Evolutionary conservation across 2,329 filamentous ascomycete genomes (phyloP), one percentile per base, ranked within the genome.

Genomic region (Colletotrichum filicis): DNA sequence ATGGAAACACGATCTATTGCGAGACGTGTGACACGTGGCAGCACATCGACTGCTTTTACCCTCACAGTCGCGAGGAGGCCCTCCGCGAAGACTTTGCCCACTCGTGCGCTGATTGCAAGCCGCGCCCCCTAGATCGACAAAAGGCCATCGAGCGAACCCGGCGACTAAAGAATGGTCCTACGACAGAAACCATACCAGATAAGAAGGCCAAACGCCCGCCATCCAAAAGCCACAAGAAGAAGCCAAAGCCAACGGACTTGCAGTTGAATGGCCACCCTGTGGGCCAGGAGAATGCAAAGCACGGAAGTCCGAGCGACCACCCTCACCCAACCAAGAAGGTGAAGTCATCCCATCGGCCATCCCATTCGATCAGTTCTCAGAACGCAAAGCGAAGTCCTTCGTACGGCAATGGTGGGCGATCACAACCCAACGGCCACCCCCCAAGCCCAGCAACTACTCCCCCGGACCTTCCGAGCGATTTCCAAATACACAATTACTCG

Each of bases 21-120:
- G 97, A 98, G 82, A 91, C 89, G 72, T 99, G 97, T 87, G 94
- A 98, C 81, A 97, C 95, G 62, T 99, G 97, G 97, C 97, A 99
- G 84, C 97, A 99, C 84, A 97, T 98, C 79, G 92, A 95, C 81
- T 99, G 97, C 85, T 98, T 97, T 85, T 98, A 98, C 82, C 90
- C 90, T 26, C 83, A 90, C 75, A 94, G 94, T 78, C 89, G 91
- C 80, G 89, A 92, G 82, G 88, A 94, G 87, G 88, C 93, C 85
- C 84, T 95, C 82, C 83, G 92, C 86, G 88, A 90, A 72, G 88
- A 91, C 78, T 93, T 92, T 79, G 88, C 94, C 69, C 96, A 99
- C 85, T 94, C 92, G 68, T 99, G 97, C 85, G 91, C 92, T 78
- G 95, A 98, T 78, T 99, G 97, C 86, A 91, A 93, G 74, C 95